These are phyloP conservation scores for Gaertneriomyces sp. DNA, from an alignment of 192 early-diverging fungal genomes.

Conservation along the genomic window DNA sequence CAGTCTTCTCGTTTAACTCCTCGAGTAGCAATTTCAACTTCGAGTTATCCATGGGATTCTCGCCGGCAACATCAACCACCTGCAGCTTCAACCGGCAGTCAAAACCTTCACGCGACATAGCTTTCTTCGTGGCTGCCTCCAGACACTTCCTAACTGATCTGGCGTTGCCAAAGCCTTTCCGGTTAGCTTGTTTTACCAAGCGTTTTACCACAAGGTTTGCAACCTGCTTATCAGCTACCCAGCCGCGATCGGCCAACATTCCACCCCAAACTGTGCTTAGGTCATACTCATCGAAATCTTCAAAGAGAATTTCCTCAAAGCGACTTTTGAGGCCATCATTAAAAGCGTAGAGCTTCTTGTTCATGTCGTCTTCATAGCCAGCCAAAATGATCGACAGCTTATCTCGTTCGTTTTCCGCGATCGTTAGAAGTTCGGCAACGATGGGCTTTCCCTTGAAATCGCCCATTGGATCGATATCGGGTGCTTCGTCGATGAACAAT, in stretches of 20 bases:
- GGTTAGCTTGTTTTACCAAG: constrained; percentile 23
- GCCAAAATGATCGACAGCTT: constrained; percentile 36
- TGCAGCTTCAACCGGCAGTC: constrained; percentile 15
- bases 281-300: constrained; percentile 38
- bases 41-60: constrained; percentile 31
- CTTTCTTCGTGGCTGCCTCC: constrained; percentile 31
- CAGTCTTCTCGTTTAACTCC: constrained; percentile 32
- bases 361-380: constrained; percentile 40
- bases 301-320: constrained; percentile 27
- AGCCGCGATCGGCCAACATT: constrained; percentile 27
- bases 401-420: constrained; percentile 34
- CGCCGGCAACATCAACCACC: constrained; percentile 30
- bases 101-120: constrained; percentile 29
- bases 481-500: constrained; percentile 36
- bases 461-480: constrained; percentile 7
- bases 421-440: constrained; percentile 2
- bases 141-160: constrained; percentile 32
- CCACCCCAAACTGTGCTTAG: constrained; percentile 29
- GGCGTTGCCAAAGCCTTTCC: constrained; percentile 41
- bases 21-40: constrained; percentile 25
- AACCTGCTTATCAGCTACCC: constrained; percentile 27
- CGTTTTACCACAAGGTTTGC: constrained; percentile 21
- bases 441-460: constrained; percentile 35
- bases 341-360: constrained; percentile 33
- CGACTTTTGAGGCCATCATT: constrained; percentile 38